Base-by-base conservation (phyloP, 2,329 filamentous ascomycete genomes). In the Huntiella omanensis region DNA sequence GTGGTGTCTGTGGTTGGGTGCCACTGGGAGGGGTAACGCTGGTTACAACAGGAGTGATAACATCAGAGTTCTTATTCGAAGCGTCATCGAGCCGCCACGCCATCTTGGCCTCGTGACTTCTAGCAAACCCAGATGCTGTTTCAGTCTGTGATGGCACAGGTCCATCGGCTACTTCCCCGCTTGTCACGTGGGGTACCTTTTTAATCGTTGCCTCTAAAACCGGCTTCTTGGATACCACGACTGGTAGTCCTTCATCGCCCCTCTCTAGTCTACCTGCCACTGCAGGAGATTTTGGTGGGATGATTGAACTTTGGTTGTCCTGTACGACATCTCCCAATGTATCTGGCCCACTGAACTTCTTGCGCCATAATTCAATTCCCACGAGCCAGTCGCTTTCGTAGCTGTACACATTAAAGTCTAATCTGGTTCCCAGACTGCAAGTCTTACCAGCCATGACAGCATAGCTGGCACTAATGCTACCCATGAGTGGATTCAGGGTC, bases 381-480 rank as follows among this genome's bases (percentile, higher is more conserved):
- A 96, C 73, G 19, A 86, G 80, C 68, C 94, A 80, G 49, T 91
- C 83, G 58, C 85, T 94, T 65, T 98, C 91, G 65, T 95, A 98
- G 59, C 85, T 94, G 63, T 95, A 96, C 43, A 95, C 82, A 57
- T 98, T 98, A 64, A 98, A 98, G 57, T 92, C 86, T 64, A 96
- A 88, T 43, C 82, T 77, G 16, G 86, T 92, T 52, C 86, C 91
- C 43, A 98, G 71, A 8, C 85, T 83, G 54, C 93, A 75, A 55
- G 85, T 77, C 33, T 74, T 74, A 3, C 85, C 85, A 2, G 88
- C 88, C 56, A 84, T 81, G 41, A 96, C 83, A 0, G 91, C 83
- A 59, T 98, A 98, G 12, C 78, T 93, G 33, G 86, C 84, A 48
- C 82, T 87, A 50, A 98, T 70, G 57, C 84, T 93, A 13, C 91